Conservation (phyloP, 192 early-diverging fungal genomes). For the Nowakowskiella sp. region DNA sequence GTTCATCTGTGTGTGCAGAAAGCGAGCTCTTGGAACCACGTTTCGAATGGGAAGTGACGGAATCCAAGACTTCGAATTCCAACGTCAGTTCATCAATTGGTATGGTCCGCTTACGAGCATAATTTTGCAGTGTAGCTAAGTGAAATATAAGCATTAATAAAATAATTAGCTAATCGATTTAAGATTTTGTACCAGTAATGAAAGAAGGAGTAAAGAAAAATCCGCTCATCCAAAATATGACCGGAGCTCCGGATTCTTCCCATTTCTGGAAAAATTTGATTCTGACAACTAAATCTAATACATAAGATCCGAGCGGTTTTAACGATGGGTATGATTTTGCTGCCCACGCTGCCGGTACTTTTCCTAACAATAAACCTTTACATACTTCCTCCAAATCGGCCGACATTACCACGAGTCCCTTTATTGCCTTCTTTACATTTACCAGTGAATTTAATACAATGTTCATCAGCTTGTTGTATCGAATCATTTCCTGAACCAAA, state of each 20-base stretch:
- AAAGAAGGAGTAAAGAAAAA: conserved; percentile 67
- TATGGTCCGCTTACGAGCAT: conserved; percentile 48
- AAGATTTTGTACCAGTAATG: conserved; percentile 43
- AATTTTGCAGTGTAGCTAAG: conserved; percentile 53
- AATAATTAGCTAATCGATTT: too few relatives aligned
- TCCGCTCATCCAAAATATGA: conserved; percentile 56
- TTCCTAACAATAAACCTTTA: conserved; percentile 47
- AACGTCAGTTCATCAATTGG: conserved; percentile 55
- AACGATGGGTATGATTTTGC: conserved; percentile 53
- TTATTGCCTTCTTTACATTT: conserved; percentile 59
- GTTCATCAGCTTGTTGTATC: conserved; percentile 54
- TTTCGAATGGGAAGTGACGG: conserved; percentile 7
- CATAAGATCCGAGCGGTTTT: conserved; percentile 51
- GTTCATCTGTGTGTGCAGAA: not conserved
- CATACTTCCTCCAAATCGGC: conserved; percentile 56
- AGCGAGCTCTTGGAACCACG: too few relatives aligned
- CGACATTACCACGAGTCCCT: conserved; percentile 54
- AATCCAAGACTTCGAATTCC: conserved; percentile 39
- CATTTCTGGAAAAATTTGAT: conserved; percentile 51
- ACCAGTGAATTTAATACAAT: conserved; percentile 44
- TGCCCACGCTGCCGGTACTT: conserved; percentile 54
- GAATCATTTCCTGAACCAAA: conserved; percentile 57
- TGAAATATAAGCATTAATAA: conserved; percentile 7
- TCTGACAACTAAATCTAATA: conserved; percentile 44
- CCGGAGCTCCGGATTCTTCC: conserved; percentile 46